These are phyloP conservation scores for Piper betle DNA, from an alignment of 164 flowering plant genomes.

Conservation along the genomic window DNA sequence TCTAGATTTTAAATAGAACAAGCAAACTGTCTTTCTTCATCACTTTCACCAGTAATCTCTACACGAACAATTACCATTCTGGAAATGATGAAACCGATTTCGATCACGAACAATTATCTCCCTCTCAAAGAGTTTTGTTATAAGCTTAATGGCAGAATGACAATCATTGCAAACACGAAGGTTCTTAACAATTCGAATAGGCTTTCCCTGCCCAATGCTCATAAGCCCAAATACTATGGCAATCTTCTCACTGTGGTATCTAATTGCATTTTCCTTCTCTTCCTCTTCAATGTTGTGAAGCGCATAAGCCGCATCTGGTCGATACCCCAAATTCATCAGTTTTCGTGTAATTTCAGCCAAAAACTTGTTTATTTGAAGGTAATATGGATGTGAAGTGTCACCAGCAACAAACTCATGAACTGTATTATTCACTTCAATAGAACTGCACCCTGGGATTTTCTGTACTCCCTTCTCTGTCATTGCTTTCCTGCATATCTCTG, in stretches of 20 bases:
- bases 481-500: slow-evolving; percentile 13
- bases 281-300: slow-evolving; percentile 34
- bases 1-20: no score
- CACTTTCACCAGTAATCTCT: slow-evolving; percentile 27
- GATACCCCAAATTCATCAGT: slow-evolving; percentile 18
- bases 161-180: slow-evolving; percentile 25
- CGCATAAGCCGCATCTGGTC: slow-evolving; percentile 15
- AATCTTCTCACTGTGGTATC: slow-evolving; percentile 30
- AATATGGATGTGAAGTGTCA: slow-evolving; percentile 29
- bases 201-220: slow-evolving; percentile 18
- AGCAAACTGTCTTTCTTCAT: no score
- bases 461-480: slow-evolving; percentile 23
- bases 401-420: slow-evolving; percentile 28
- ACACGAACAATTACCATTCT: slow-evolving; percentile 25
- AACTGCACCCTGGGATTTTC: slow-evolving; percentile 30
- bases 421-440: slow-evolving; percentile 22
- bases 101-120: slow-evolving; percentile 27
- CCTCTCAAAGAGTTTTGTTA: slow-evolving; percentile 17
- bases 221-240: slow-evolving; percentile 34
- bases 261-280: slow-evolving; percentile 28
- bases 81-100: slow-evolving; percentile 31
- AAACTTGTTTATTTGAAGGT: slow-evolving; percentile 15
- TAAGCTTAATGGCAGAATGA: slow-evolving; percentile 22
- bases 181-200: slow-evolving; percentile 28
- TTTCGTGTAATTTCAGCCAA: slow-evolving; percentile 16